A percentile compares a stretch with the other conserved stretches of the same genome.
Evolutionary conservation across 1,139 yeast species (phyloP).

Genomic region (Diutina scorzettiae): DNA sequence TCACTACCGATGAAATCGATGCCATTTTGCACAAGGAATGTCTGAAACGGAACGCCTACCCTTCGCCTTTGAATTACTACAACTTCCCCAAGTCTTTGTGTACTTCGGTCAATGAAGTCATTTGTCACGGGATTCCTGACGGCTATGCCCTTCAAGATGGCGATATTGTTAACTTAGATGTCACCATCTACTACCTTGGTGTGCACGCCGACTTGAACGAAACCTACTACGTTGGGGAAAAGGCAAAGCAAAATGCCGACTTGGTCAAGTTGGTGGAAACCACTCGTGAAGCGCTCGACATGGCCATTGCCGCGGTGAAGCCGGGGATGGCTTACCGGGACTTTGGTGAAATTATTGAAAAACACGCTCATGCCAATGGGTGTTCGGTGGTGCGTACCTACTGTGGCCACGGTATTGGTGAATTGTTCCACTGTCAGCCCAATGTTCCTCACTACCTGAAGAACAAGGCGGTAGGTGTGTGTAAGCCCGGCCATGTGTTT

Average conservation of each 20-base stretch:
- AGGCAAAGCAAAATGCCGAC: constrained; percentile 64
- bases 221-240: constrained; percentile 93
- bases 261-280: constrained; percentile 86
- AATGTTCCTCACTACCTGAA: constrained; percentile 89
- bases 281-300: constrained; percentile 76
- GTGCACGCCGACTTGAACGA: constrained; percentile 93
- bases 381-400: constrained; percentile 85
- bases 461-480: constrained; percentile 87
- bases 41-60: constrained; percentile 81
- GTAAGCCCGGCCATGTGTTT: constrained; percentile 93
- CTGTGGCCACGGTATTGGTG: constrained; percentile 91
- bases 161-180: constrained; percentile 87
- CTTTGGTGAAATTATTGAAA: constrained; percentile 81
- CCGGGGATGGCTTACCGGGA: constrained; percentile 89
- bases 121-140: constrained; percentile 97
- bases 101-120: constrained; percentile 87
- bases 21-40: constrained; percentile 79
- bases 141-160: constrained; percentile 79
- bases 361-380: constrained; percentile 66
- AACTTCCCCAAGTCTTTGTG: constrained; percentile 90
- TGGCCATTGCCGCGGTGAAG: constrained; percentile 73
- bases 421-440: constrained; percentile 85
- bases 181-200: constrained; percentile 75
- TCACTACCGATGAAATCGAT: constrained; percentile 91
- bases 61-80: constrained; percentile 91